Conservation (phyloP, 805 yeast genomes). For the Teunomyces cretensis region DNA sequence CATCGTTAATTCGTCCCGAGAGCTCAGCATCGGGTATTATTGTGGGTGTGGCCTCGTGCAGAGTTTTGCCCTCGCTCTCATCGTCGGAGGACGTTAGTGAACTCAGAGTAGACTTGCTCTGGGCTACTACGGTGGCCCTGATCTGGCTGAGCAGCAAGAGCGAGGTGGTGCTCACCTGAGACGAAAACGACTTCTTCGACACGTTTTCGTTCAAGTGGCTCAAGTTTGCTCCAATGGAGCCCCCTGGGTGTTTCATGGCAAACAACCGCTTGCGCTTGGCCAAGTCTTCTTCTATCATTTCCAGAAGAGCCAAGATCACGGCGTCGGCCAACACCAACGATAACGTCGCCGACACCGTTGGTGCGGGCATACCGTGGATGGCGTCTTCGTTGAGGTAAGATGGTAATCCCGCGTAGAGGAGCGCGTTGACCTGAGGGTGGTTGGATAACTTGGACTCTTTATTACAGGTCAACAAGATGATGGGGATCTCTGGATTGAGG, state of each 20-base stretch:
- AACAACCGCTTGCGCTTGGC: conserved; percentile 54
- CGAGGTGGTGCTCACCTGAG: conserved; percentile 13
- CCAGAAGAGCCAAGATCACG: conserved; percentile 69
- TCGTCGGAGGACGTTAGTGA: conserved; percentile 23
- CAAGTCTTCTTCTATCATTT: conserved; percentile 59
- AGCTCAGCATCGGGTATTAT: neutral
- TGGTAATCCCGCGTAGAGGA: conserved; percentile 66
- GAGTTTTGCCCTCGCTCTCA: conserved; percentile 11
- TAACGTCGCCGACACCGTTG: conserved; percentile 80
- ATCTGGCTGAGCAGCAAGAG: conserved; percentile 12
- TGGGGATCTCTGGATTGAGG: conserved; percentile 51
- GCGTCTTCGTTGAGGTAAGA: conserved; percentile 54
- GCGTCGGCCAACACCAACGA: conserved; percentile 78
- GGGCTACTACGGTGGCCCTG: neutral
- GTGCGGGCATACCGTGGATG: conserved; percentile 81
- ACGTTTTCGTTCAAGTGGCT: conserved; percentile 30
- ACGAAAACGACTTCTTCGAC: conserved; percentile 12
- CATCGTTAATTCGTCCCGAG: neutral
- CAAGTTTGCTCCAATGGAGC: conserved; percentile 69
- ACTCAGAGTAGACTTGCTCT: conserved; percentile 6
- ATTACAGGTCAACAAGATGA: conserved; percentile 63
- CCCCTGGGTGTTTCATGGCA: conserved; percentile 84
- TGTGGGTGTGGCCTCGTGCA: neutral
- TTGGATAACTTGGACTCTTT: conserved; percentile 55
- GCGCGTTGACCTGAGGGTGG: conserved; percentile 47